phyloP scores from a whole-genome alignment of 208 protist species.

The Trypanosoma boissoni region DNA sequence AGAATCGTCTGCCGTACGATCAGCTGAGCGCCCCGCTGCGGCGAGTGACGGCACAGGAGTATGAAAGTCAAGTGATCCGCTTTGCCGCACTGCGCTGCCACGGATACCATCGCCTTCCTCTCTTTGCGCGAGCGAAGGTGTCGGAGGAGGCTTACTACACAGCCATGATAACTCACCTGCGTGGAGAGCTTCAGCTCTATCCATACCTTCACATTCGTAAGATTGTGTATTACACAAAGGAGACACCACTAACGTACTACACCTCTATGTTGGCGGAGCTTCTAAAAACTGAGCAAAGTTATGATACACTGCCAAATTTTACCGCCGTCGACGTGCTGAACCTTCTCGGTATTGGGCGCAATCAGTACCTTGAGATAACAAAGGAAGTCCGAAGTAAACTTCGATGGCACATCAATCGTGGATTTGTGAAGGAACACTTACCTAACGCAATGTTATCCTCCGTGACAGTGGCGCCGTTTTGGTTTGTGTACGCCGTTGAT shows the following conservation, averaged over 20 bases:
- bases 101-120: conserved; percentile 65
- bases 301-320: conserved; percentile 97
- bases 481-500: conserved; percentile 41
- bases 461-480: conserved; percentile 54
- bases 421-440: conserved; percentile 59
- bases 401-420: conserved; percentile 71
- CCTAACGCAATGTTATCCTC: conserved; percentile 46
- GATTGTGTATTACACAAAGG: conserved; percentile 56
- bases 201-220: conserved; percentile 66
- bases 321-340: conserved; percentile 94
- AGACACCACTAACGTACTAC: conserved; percentile 81
- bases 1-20: conserved; percentile 47
- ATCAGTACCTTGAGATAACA: conserved; percentile 97
- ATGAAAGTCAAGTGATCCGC: conserved; percentile 35
- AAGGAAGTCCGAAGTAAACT: conserved; percentile 92
- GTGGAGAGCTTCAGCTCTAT: conserved; percentile 68
- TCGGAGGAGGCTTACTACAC: conserved; percentile 73
- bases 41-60: conserved; percentile 47
- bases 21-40: conserved; percentile 51
- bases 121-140: conserved; percentile 38
- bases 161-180: conserved; percentile 52
- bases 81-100: conserved; percentile 49
- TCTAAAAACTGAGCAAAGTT: conserved; percentile 78
- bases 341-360: conserved; percentile 94
- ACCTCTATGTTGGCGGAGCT: conserved; percentile 60